phyloP scores from a whole-genome alignment of 805 yeast genomes.

The Lachancea waltii region DNA sequence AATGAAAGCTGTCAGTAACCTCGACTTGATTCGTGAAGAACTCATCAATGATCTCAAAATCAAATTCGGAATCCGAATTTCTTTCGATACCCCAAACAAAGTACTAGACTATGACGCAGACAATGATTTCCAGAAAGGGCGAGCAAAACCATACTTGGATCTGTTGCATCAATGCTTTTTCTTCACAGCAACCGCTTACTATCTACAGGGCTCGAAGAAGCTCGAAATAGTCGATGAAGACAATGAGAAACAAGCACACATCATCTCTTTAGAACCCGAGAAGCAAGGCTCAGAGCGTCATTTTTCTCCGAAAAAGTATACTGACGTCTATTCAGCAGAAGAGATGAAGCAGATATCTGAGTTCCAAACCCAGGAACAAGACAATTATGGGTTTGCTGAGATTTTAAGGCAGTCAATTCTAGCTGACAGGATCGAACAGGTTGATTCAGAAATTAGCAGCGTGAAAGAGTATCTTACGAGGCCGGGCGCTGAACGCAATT shows the following conservation, averaged over 20 bases:
- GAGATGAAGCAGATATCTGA: conserved; percentile 25
- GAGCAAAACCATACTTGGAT: conserved; percentile 34
- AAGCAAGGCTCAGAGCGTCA: conserved; percentile 9
- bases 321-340: conserved; percentile 21
- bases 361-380: conserved; percentile 43
- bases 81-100: background rate
- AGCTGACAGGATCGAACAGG: conserved; percentile 32
- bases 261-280: background rate
- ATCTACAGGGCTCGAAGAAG: conserved; percentile 25
- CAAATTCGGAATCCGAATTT: conserved; percentile 12
- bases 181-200: conserved; percentile 48
- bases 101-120: background rate
- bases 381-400: conserved; percentile 58
- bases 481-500: background rate
- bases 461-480: conserved; percentile 12
- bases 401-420: conserved; percentile 47
- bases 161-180: conserved; percentile 71
- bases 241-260: conserved; percentile 22
- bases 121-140: conserved; percentile 5
- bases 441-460: conserved; percentile 21
- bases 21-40: conserved; percentile 37
- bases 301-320: conserved; percentile 11
- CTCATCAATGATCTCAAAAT: conserved; percentile 23
- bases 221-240: conserved; percentile 25
- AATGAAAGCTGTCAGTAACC: conserved; percentile 40